Base-by-base conservation (phyloP, 768 basidiomycete genomes). In the Trametes gibbosa region DNA sequence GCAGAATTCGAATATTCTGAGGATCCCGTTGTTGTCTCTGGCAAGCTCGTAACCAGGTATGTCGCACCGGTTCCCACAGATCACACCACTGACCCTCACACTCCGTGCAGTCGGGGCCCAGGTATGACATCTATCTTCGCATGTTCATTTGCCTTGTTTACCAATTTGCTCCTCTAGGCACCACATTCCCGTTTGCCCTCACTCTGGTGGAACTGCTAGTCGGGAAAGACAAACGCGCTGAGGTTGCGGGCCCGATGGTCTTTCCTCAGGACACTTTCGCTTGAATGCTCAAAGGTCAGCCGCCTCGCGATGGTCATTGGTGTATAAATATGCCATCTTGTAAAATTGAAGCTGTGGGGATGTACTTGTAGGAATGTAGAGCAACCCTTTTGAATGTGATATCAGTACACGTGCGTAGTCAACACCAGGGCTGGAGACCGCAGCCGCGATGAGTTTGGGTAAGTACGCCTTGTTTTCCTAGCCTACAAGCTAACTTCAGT, bases 21-120 rank as follows among this genome's bases (percentile, higher is more conserved):
- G 59, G 83, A 87, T 4, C 66, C 85, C 2, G 90, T 92, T 6
- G 88, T 92, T 37, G 74, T 89, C 19, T 89, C 89, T 4, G 82
- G 80, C 0, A 85, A 83, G 51, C 76, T 93, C 5, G 78, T 93
- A 12, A 92, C 90, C n/a, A 92, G 89, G 90, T 88, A 55, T 32
- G 74, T 63, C n/a, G 35, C 25, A 42, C 53, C 3, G 5, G 10
- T 17, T 56, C 42, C 5, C 7, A 6, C 34, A 13, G 12, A 35
- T 21, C 24, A 16, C 1, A 12, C 46, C 43, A 8, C 49, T 48
- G 42, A 53, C 55, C 23, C 50, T 61, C 53, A 2, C 21, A 5
- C 19, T 9, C 40, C n/a, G n/a, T 43, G 4, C 57, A 90, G 87
- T 68, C 88, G 88, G 32, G 89, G 89, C 2, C 89, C 87, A 65